phyloP scores from a whole-genome alignment of 352 stramenopile species.

The Halophytophthora polymorphica region DNA sequence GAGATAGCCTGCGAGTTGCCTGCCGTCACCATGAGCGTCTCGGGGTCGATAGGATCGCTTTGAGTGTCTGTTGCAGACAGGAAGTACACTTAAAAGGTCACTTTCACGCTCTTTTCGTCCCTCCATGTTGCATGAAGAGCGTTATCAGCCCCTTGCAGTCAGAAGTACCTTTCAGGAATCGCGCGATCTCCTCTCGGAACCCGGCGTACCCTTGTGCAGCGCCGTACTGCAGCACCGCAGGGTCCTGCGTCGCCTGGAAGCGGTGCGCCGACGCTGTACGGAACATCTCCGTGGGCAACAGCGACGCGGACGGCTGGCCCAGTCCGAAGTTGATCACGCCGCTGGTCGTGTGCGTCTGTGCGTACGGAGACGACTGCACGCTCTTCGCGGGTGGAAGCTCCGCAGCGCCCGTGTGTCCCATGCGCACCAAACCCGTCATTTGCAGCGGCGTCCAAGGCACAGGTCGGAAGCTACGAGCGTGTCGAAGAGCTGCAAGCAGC shows the following conservation, averaged over 20 bases:
- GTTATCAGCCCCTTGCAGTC: no score
- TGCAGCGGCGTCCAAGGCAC: neutral
- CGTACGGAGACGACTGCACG: constrained; percentile 64
- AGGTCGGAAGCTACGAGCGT: no score
- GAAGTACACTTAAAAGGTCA: neutral
- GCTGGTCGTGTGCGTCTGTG: constrained; percentile 57
- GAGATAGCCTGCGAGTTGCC: constrained; percentile 92
- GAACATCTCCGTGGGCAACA: constrained; percentile 73
- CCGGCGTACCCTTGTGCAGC: constrained; percentile 60
- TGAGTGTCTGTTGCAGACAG: constrained; percentile 21
- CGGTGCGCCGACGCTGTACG: constrained; percentile 38
- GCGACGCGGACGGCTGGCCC: constrained; percentile 73
- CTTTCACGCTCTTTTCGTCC: constrained; percentile 3
- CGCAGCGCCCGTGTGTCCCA: constrained; percentile 1
- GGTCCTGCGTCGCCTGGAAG: constrained; percentile 54
- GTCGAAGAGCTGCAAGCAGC: no score
- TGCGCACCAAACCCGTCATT: constrained; percentile 1
- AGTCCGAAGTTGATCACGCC: constrained; percentile 82
- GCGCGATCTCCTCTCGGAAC: constrained; percentile 65
- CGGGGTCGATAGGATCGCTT: constrained; percentile 26
- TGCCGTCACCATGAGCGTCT: constrained; percentile 83
- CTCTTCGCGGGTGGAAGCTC: constrained; percentile 15
- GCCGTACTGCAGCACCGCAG: constrained; percentile 70
- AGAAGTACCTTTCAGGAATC: constrained; percentile 45
- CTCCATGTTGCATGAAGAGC: neutral